Base-by-base conservation (phyloP, 352 stramenopile species). In the Phytopythium oedochilum region DNA sequence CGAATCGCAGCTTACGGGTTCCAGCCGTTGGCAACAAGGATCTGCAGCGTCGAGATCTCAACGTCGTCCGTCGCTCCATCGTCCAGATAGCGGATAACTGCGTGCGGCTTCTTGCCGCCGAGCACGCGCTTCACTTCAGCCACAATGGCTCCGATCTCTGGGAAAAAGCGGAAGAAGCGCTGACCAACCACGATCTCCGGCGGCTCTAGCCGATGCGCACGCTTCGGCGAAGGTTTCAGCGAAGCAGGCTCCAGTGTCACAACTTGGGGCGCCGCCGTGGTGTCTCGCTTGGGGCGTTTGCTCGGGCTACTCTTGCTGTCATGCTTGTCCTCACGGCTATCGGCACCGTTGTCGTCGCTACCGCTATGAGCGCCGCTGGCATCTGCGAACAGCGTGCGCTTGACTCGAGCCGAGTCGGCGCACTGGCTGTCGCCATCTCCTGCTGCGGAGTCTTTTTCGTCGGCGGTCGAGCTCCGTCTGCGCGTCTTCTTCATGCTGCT, bases 21-120 rank as follows among this genome's bases (percentile, higher is more conserved):
- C 74, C 80, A 92, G 36, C 85, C 85, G 50, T 94, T 94, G 34
- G 85, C 85, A 18, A 94, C 62, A 15, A 94, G 56, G 20, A 94
- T 83, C 53, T 93, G 77, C 70, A 91, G 82, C 0, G 76, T 88
- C 5, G 74, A 60, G 22, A 87, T 35, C 44, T 92, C 77, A 7
- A 92, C 56, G 34, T 70, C 75, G 32, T 88, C 78, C 26, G 70
- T 70, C 2, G 67, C 72, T 7, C 71, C 71, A 48, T 89, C 75
- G 2, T 70, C 66, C n/a, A 77, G 2, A 53, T 92, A 94, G 26
- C 82, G 69, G 23, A 94, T 68, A 17, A 65, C 62, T 14, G 86
- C 82, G 32, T 88, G 77, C 1, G 82, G 82, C 48, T 94, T 94
- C 66, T 92, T 94, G 4, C 80, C 80, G 15, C 78, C 68, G 40